Conservation (phyloP, 1,284 basidiomycete species). For the Ganoderma boninense region DNA sequence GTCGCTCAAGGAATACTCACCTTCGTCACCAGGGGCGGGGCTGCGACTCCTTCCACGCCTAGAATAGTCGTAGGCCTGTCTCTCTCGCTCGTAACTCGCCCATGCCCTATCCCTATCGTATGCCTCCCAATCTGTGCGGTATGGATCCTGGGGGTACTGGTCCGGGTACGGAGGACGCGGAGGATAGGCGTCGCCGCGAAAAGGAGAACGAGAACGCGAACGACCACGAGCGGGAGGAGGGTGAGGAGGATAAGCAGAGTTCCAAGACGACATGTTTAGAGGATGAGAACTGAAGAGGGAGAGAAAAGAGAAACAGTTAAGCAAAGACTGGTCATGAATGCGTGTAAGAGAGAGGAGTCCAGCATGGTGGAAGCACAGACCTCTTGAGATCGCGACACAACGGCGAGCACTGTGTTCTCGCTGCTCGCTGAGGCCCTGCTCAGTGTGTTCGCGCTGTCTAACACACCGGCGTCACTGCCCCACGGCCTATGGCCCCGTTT, state of each 20-base stretch:
- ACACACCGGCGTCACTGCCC: slow-evolving; percentile 37
- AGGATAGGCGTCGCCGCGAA: slow-evolving; percentile 56
- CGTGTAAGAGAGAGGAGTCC: slow-evolving; percentile 66
- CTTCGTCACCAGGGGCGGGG: slow-evolving; percentile 66
- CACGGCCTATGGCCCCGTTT: slow-evolving; percentile 40
- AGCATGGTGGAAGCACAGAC: slow-evolving; percentile 90
- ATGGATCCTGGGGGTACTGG: slow-evolving; percentile 60
- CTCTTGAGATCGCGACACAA: slow-evolving; percentile 71
- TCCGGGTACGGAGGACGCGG: slow-evolving; percentile 67
- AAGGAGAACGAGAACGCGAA: slow-evolving; percentile 82
- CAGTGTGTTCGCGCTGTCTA: slow-evolving; percentile 76
- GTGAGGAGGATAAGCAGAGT: slow-evolving; percentile 65
- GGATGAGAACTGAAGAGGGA: slow-evolving; percentile 67
- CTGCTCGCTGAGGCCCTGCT: slow-evolving; percentile 50
- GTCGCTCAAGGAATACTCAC: slow-evolving; percentile 50
- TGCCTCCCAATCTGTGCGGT: slow-evolving; percentile 70
- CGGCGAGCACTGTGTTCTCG: slow-evolving; percentile 64
- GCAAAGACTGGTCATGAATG: slow-evolving; percentile 67
- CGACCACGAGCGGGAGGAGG: slow-evolving; percentile 64
- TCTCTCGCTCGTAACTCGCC: slow-evolving; percentile 73
- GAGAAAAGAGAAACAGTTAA: slow-evolving; percentile 68
- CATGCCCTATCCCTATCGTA: slow-evolving; percentile 77
- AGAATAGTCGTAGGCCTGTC: slow-evolving; percentile 62
- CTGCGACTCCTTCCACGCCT: slow-evolving; percentile 80
- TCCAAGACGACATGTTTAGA: slow-evolving; percentile 68